Evolutionary conservation across 768 basidiomycete genomes (phyloP).

Genomic region (Xerocomus spinulosus): DNA sequence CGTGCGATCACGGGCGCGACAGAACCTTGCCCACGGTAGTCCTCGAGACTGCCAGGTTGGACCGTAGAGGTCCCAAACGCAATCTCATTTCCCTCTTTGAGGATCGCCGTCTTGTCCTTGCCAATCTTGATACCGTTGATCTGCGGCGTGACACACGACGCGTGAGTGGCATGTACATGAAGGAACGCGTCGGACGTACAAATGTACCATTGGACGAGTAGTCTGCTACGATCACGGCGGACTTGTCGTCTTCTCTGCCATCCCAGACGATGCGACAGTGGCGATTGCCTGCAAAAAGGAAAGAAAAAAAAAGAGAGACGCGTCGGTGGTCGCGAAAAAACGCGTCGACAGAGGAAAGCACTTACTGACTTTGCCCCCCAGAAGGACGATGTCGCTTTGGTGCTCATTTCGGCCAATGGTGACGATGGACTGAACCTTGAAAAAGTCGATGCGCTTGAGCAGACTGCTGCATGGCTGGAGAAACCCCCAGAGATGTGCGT

Average conservation of each 20-base stretch:
- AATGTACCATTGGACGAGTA: slow-evolving; percentile 44
- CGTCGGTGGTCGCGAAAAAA: slow-evolving; percentile 17
- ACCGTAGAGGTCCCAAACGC: slow-evolving; percentile 65
- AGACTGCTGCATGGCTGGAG: slow-evolving; percentile 57
- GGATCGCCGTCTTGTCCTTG: slow-evolving; percentile 35
- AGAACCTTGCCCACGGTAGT: slow-evolving; percentile 65
- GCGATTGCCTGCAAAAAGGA: slow-evolving; percentile 32
- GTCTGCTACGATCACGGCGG: slow-evolving; percentile 33
- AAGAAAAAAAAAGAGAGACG: slow-evolving; percentile 19
- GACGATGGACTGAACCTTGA: slow-evolving; percentile 46
- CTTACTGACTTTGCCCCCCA: slow-evolving; percentile 73
- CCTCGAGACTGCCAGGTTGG: slow-evolving; percentile 52
- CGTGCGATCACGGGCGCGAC: neutral
- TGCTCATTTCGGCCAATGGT: slow-evolving; percentile 51
- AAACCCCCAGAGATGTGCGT: slow-evolving; percentile 59
- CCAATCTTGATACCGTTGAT: slow-evolving; percentile 42
- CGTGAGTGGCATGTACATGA: slow-evolving; percentile 8
- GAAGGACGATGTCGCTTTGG: slow-evolving; percentile 50
- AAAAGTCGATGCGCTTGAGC: slow-evolving; percentile 58
- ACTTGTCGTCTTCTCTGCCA: slow-evolving; percentile 28
- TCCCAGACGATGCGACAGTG: slow-evolving; percentile 38
- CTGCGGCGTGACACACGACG: slow-evolving; percentile 11
- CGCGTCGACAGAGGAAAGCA: slow-evolving; percentile 18
- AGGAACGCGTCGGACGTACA: slow-evolving; percentile 26
- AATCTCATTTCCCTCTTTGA: slow-evolving; percentile 73